A percentile compares a stretch with the other conserved stretches of the same genome.
phyloP scores from a whole-genome alignment of 108 stramenopile species.

The Nitzschia palea region DNA sequence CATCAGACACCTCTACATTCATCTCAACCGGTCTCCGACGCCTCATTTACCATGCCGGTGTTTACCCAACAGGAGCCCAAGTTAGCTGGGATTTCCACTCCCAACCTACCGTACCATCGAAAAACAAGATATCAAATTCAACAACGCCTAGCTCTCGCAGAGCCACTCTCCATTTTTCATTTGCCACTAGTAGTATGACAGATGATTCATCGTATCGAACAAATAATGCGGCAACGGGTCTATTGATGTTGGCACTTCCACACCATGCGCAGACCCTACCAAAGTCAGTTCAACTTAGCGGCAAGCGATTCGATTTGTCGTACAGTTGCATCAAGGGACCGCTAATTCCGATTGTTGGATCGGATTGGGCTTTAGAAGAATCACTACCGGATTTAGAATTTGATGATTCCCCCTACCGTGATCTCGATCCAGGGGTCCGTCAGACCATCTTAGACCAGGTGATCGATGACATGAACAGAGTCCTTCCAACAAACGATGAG shows the following conservation, averaged over 20 bases:
- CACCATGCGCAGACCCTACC: constrained; percentile 74
- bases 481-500: constrained; percentile 53
- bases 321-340: constrained; percentile 77
- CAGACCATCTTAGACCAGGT: constrained; percentile 54
- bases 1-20: constrained; percentile 7
- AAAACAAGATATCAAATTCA: not conserved
- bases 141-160: constrained; percentile 17
- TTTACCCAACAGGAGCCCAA: constrained; percentile 67
- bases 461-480: constrained; percentile 53
- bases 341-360: constrained; percentile 74
- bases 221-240: constrained; percentile 20
- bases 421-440: constrained; percentile 47
- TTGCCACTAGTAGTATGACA: constrained; percentile 48
- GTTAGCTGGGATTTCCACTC: constrained; percentile 70
- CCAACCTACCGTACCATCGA: constrained; percentile 11
- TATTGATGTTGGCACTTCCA: constrained; percentile 85
- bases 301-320: constrained; percentile 58
- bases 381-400: constrained; percentile 36
- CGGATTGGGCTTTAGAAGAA: constrained; percentile 73
- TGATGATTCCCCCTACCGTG: not conserved
- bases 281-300: constrained; percentile 32
- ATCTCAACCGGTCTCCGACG: constrained; percentile 69
- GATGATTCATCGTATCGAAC: constrained; percentile 30
- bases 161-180: constrained; percentile 66
- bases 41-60: constrained; percentile 74